Evolutionary conservation across 371 early-diverging fungal species (phyloP).

Genomic region (Apophysomyces variabilis): DNA sequence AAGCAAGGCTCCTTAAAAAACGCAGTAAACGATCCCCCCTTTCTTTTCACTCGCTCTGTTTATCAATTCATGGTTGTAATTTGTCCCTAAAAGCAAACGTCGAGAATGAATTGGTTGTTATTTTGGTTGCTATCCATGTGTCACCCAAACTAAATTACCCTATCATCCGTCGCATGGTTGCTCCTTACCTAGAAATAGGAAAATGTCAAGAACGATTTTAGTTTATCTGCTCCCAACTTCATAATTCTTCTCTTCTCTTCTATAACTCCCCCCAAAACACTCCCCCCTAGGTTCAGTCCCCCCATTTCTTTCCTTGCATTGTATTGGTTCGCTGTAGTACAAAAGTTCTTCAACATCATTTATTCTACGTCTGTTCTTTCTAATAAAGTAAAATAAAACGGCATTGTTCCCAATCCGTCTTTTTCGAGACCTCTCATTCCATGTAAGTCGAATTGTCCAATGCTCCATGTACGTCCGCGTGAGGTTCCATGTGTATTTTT

Average conservation of each 20-base stretch:
- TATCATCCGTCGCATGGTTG: slow-evolving; percentile 2
- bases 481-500: not conserved
- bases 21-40: not conserved
- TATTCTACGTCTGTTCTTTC: too few relatives aligned
- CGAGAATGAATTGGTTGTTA: slow-evolving; percentile 10
- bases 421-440: not conserved
- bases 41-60: not conserved
- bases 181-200: slow-evolving; percentile 7
- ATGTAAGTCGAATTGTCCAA: not conserved
- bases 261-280: not conserved
- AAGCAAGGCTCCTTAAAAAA: not conserved
- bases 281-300: not conserved
- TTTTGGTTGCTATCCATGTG: slow-evolving; percentile 10
- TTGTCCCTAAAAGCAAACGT: slow-evolving; percentile 7
- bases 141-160: not conserved
- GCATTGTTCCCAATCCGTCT: too few relatives aligned
- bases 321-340: not conserved
- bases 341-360: not conserved
- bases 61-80: not conserved
- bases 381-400: too few relatives aligned
- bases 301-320: not conserved
- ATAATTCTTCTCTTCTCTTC: not conserved
- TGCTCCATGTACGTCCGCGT: not conserved
- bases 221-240: not conserved
- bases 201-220: slow-evolving; percentile 1